Evolutionary conservation across 108 stramenopile species (phyloP).

Genomic region (Nitzschia sp.): DNA sequence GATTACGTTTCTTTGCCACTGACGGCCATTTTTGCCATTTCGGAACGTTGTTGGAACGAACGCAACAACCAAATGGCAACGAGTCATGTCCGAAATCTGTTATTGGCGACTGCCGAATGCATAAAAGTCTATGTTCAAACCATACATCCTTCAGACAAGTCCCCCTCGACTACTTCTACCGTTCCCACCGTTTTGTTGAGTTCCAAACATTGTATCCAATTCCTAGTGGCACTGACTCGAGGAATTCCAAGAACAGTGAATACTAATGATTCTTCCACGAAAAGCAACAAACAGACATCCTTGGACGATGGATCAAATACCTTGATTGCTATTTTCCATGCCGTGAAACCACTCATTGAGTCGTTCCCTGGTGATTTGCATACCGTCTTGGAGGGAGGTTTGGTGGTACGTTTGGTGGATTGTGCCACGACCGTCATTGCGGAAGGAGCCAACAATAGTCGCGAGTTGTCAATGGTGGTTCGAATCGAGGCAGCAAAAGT

Average conservation of each 20-base stretch:
- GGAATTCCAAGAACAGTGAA: constrained; percentile 13
- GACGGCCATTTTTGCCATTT: constrained; percentile 35
- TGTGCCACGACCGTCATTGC: constrained; percentile 12
- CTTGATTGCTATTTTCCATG: constrained; percentile 1
- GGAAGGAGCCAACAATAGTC: background rate
- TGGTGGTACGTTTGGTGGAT: constrained; percentile 24
- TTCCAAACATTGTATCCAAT: constrained; percentile 1
- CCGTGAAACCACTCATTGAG: background rate
- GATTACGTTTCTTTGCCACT: constrained; percentile 34
- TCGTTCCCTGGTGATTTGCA: background rate
- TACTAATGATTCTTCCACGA: background rate
- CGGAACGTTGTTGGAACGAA: background rate
- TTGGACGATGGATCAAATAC: constrained; percentile 18
- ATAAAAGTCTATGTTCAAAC: constrained; percentile 8
- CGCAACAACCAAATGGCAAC: background rate
- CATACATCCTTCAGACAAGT: background rate
- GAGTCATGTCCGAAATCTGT: constrained; percentile 7
- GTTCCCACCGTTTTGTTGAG: background rate
- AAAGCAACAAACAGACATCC: background rate
- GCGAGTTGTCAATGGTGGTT: background rate
- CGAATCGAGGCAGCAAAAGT: background rate
- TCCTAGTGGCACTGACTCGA: constrained; percentile 26
- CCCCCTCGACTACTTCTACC: background rate
- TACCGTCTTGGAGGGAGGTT: constrained; percentile 15
- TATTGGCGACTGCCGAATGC: background rate